Evolutionary conservation across 306 rosid genomes (phyloP).

Genomic region (Ammopiptanthus mongolicus): DNA sequence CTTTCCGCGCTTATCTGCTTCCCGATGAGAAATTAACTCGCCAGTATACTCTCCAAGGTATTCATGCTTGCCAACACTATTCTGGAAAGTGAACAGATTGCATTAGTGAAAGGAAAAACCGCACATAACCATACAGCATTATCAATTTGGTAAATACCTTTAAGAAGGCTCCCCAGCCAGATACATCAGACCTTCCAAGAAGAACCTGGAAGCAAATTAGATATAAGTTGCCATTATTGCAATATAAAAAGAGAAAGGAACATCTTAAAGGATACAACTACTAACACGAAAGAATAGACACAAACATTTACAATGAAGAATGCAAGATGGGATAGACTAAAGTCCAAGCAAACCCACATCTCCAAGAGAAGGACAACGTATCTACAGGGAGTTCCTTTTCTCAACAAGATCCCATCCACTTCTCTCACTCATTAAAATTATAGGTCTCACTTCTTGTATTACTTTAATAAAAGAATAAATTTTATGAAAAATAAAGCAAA

Average conservation of each 20-base stretch:
- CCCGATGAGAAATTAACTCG: slow-evolving; percentile 91
- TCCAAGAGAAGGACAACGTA: background rate
- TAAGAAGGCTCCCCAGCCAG: slow-evolving; percentile 99
- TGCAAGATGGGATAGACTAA: background rate
- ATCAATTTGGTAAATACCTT: slow-evolving; percentile 50
- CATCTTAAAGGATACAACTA: background rate
- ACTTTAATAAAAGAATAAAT: background rate
- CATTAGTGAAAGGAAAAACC: slow-evolving; percentile 29
- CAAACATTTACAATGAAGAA: background rate
- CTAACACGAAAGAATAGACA: background rate
- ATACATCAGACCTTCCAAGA: slow-evolving; percentile 93
- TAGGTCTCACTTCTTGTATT: background rate
- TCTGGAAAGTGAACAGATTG: slow-evolving; percentile 50
- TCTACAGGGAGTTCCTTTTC: background rate
- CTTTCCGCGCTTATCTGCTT: slow-evolving; percentile 99
- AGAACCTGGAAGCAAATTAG: slow-evolving; percentile 58
- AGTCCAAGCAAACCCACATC: slow-evolving; percentile 7
- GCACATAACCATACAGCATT: background rate
- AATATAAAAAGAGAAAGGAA: background rate
- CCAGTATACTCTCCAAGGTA: slow-evolving; percentile 99
- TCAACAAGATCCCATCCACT: background rate
- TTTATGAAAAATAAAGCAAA: background rate
- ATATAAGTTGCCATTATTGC: slow-evolving; percentile 6
- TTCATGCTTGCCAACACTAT: slow-evolving; percentile 94
- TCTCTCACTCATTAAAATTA: background rate